Conservation (phyloP, 345 rosid species). For the Brassica nigra region DNA sequence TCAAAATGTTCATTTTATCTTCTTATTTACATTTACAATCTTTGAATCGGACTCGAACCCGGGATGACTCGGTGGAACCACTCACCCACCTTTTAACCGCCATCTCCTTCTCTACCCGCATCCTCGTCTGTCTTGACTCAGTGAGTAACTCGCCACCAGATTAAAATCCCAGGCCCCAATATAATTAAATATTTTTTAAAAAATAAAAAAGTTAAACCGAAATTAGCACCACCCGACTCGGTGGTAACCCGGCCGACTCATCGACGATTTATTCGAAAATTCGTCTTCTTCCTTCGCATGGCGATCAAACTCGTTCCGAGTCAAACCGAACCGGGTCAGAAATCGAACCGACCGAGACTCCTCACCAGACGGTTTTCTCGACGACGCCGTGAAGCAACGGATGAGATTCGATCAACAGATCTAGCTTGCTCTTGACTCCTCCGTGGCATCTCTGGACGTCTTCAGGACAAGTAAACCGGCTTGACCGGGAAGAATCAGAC, state of each 20-base stretch:
- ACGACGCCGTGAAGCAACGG: conserved; percentile 69
- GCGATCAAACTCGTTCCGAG: conserved; percentile 38
- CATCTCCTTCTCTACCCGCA: conserved; percentile 52
- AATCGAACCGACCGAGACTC: not conserved
- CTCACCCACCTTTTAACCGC: conserved; percentile 53
- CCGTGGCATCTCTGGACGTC: conserved; percentile 60
- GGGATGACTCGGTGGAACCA: conserved; percentile 74
- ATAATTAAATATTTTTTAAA: not conserved
- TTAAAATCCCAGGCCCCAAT: conserved; percentile 3
- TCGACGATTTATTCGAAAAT: conserved; percentile 12
- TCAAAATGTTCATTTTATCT: conserved; percentile 10
- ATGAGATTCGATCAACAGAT: conserved; percentile 71
- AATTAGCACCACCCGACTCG: conserved; percentile 32
- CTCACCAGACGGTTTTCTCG: conserved; percentile 54
- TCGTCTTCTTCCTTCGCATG: conserved; percentile 16
- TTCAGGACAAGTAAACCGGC: conserved; percentile 54
- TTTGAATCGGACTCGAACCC: conserved; percentile 47
- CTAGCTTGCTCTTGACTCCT: conserved; percentile 48
- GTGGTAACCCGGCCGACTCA: conserved; percentile 31
- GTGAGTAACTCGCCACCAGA: conserved; percentile 22
- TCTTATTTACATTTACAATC: conserved; percentile 30
- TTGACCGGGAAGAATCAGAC: conserved; percentile 54
- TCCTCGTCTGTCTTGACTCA: conserved; percentile 15
- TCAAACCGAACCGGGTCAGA: conserved; percentile 39
- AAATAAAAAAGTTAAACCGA: conserved; percentile 1